Evolutionary conservation across 768 basidiomycete species (phyloP), one percentile per base, ranked within the genome.

Genomic region (Auricularia cornea): DNA sequence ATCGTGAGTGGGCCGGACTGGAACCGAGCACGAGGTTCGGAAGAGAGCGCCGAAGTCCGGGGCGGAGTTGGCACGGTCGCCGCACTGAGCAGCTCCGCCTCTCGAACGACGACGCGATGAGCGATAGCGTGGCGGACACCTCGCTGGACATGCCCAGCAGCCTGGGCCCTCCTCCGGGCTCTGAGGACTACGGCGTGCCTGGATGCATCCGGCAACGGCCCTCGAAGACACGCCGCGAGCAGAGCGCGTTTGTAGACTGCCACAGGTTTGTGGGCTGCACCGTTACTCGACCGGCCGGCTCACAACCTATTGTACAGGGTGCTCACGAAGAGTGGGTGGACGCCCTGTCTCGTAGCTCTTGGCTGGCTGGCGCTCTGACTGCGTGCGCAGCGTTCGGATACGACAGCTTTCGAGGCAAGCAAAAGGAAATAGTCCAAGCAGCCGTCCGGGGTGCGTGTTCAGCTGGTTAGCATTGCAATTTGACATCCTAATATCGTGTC

Each of bases 361-460:
- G 30, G 8, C 8, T 16, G 26, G 26, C 54, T n/a, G n/a, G 28
- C 54, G 30, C 26, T 16, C 28, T 57, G 3, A 57, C 28, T 20
- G 16, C 28, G 38, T 48, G 30, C 40, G 31, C 60, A 92, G 90
- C 82, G 23, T 94, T 94, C 65, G 84, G 87, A 2, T 85, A 90
- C 70, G 66, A 76, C 0, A 79, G 69, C 3, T 94, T 86, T 70
- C 89, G 86, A 73, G 92, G 90, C 38, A 85, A 88, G 68, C 92
- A 94, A 75, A 81, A 83, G 66, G 84, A 87, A 64, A 87, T 93
- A 23, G 80, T 92, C 1, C 81, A 87, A 62, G 87, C 87, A 8
- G 89, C 90, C 2, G 75, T 87, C 31, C 72, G 73, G 66, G 89
- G 90, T 84, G 63, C 23, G 76, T 65, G 5, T 18, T 54, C 48